Conservation (phyloP, 768 basidiomycete species). For the Boletus barrowsii region DNA sequence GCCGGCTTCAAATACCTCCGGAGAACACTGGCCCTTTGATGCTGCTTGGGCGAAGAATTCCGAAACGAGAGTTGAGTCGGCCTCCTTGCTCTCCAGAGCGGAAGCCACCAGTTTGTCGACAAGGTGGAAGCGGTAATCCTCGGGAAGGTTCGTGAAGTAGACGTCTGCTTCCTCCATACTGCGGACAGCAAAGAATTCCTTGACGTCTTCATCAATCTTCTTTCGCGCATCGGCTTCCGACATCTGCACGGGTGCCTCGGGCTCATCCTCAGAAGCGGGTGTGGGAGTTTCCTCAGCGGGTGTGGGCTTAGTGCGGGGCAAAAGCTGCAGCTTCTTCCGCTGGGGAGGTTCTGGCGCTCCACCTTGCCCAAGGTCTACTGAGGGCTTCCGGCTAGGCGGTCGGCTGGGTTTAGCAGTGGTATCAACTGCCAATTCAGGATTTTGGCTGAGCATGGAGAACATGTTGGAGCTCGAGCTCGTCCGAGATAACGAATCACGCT, state of each 20-base stretch:
- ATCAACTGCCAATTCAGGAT: slow-evolving; percentile 54
- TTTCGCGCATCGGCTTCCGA: slow-evolving; percentile 63
- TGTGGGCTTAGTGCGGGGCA: slow-evolving; percentile 70
- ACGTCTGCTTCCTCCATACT: slow-evolving; percentile 84
- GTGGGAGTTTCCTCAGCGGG: slow-evolving; percentile 45
- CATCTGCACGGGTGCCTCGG: slow-evolving; percentile 49
- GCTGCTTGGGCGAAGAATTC: slow-evolving; percentile 66
- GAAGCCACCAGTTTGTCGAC: slow-evolving; percentile 72
- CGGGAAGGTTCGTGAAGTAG: slow-evolving; percentile 76
- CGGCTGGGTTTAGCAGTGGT: slow-evolving; percentile 49
- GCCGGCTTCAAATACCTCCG: slow-evolving; percentile 69
- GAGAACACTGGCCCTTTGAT: slow-evolving; percentile 56
- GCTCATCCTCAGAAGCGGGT: slow-evolving; percentile 48
- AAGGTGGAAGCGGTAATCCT: slow-evolving; percentile 58
- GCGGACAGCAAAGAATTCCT: slow-evolving; percentile 85
- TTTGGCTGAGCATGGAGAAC: slow-evolving; percentile 81
- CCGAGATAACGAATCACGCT: slow-evolving; percentile 74
- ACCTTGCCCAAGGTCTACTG: slow-evolving; percentile 46
- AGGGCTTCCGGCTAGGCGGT: slow-evolving; percentile 48
- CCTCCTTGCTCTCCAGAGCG: slow-evolving; percentile 79
- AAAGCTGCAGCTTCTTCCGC: slow-evolving; percentile 69
- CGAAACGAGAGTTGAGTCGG: slow-evolving; percentile 73
- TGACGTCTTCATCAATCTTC: slow-evolving; percentile 77
- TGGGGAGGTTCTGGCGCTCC: slow-evolving; percentile 48
- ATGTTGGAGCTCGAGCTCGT: slow-evolving; percentile 81